Evolutionary conservation across 257 asterid genomes (phyloP), one percentile per base, ranked within the genome.

Genomic region (Solanum pimpinellifolium): DNA sequence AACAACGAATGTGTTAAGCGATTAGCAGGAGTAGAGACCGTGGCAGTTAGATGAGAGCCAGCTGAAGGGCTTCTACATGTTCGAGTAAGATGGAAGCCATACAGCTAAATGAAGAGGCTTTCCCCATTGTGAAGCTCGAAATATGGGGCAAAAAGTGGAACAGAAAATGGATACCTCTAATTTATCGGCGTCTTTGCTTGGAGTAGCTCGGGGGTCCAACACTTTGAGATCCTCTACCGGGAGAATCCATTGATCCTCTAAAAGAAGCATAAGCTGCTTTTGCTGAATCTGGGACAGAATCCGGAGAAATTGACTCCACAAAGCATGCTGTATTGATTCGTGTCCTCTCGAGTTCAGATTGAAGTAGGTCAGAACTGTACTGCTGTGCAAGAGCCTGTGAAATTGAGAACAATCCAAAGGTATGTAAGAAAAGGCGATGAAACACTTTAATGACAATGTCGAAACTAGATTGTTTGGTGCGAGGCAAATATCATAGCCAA

Each of bases 211-310:
- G 96, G 52, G 99, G 94, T 39, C 89, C 91, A 86, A 85, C 81
- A 1, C 94, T 86, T 78, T 91, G 93, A 11, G 95, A 60, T 86
- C 92, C 92, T 91, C 97, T 92, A 85, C 72, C 90, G 87, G 78
- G 92, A 88, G 98, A 93, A 89, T 92, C 96, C 90, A 89, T 87
- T 11, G 96, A 88, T 75, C 95, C 98, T 88, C 97, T 91, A 66
- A 95, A 97, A 31, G 99, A 97, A 86, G 99, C 99, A 87, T 95
- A 97, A 16, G 99, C 98, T 77, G 98, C 99, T 93, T 96, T 97
- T 18, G 99, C 99, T 18, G 99, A 95, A 91, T 96, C 99, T 16
- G 99, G 98, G 75, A 96, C 95, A 0, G 98, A 91, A 87, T 94
- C 98, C 86, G 94, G 86, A 9, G 98, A 92, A 56, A 95, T 93